Evolutionary conservation across 169 alveolate genomes (phyloP).

Genomic region (Plasmodium blacklocki): DNA sequence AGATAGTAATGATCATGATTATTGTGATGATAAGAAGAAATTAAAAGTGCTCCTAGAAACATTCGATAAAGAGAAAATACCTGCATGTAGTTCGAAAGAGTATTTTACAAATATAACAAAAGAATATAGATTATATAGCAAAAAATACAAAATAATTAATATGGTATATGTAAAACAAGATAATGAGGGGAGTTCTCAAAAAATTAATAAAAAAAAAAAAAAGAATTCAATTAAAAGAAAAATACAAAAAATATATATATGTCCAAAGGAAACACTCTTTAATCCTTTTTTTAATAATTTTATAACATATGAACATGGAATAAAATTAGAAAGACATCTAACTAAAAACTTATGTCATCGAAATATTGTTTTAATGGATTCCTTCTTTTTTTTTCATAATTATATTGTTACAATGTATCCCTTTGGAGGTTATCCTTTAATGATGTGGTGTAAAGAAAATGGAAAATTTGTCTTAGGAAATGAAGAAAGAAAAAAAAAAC

Average conservation of each 20-base stretch:
- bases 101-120: not conserved
- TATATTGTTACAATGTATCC: conserved; percentile 20
- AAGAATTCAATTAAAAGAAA: not conserved
- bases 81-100: not conserved
- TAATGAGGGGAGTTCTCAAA: no score
- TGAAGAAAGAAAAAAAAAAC: not conserved
- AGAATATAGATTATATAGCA: conserved; percentile 15
- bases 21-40: not conserved
- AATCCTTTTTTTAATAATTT: conserved; percentile 28
- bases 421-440: conserved; percentile 43
- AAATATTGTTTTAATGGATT: conserved; percentile 22
- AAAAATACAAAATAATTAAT: conserved; percentile 33
- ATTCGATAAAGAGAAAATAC: conserved; percentile 10
- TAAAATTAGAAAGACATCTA: conserved; percentile 36
- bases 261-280: conserved; percentile 32
- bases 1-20: no score
- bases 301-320: conserved; percentile 29
- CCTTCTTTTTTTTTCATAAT: not conserved
- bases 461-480: conserved; percentile 14
- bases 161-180: conserved; percentile 19
- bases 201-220: conserved; percentile 2
- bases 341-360: conserved; percentile 32
- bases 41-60: not conserved
- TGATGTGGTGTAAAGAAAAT: conserved; percentile 43
- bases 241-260: conserved; percentile 37